Evolutionary conservation across 1,284 basidiomycete genomes (phyloP), one percentile per base, ranked within the genome.

Genomic region (Ustilago curta): DNA sequence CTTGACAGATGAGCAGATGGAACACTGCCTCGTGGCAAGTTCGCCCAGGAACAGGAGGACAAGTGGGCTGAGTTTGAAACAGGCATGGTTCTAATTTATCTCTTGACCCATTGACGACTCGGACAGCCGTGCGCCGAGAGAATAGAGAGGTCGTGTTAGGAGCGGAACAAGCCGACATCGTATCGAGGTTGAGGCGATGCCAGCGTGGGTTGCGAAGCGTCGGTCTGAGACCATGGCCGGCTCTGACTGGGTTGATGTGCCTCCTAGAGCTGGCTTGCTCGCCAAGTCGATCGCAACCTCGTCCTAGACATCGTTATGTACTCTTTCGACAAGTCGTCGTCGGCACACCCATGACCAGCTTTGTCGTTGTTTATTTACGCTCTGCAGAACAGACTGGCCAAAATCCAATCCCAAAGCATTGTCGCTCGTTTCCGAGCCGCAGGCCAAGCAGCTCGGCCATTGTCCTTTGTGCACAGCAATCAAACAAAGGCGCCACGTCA

Each of bases 221-320:
- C 27, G 16, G 45, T n/a, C n/a, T 6, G 27, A 31, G 27, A 42
- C 16, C 16, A 21, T 5, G 43, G 21, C 8, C 14, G 21, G 18
- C 21, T 44, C 12, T 27, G 14, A 40, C 12, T 12, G 37, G 31
- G 31, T 32, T 9, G 8, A 5, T 8, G 31, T 12, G 8, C 31
- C 31, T 12, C 31, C 31, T 12, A 32, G 31, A 32, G 31, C 31
- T 8, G 31, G 70, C 97, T 98, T 85, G 88, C 95, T 77, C 85
- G 89, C 16, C 92, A 94, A 54, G 88, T 97, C 79, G 96, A 99
- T 86, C 83, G 85, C 21, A 89, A 93, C 50, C 87, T 99, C 56
- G 89, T 89, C 63, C 91, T 93, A 73, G 99, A 94, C 87, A 90
- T 91, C 66, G 6, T 31, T 9, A 12, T 32, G 6, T 8, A 8